phyloP scores from a whole-genome alignment of 2,329 filamentous ascomycete genomes.

The Cladophialophora carrionii region DNA sequence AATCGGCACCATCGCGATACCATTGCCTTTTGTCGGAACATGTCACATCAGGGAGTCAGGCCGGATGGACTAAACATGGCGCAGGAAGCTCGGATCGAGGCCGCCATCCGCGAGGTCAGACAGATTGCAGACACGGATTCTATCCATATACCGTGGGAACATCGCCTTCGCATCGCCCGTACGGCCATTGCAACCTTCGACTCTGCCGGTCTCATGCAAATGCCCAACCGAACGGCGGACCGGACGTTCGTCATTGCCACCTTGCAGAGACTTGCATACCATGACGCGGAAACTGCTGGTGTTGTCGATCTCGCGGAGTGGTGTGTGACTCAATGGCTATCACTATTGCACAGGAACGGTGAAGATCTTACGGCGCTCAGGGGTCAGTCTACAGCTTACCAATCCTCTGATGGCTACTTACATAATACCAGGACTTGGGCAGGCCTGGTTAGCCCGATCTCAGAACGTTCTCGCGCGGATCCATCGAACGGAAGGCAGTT shows the following conservation, averaged over 20 bases:
- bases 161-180: slow-evolving; percentile 22
- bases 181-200: slow-evolving; percentile 28
- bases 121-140: slow-evolving; percentile 22
- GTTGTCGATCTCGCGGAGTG: slow-evolving; percentile 54
- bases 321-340: slow-evolving; percentile 55
- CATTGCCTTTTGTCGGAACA: background rate
- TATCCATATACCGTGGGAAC: slow-evolving; percentile 22
- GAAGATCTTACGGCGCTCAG: slow-evolving; percentile 50
- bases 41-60: slow-evolving; percentile 16
- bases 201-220: slow-evolving; percentile 18
- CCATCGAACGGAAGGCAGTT: slow-evolving; percentile 47
- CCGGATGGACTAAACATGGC: slow-evolving; percentile 14
- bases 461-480: slow-evolving; percentile 56
- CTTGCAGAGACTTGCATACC: slow-evolving; percentile 55
- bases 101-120: slow-evolving; percentile 23
- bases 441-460: slow-evolving; percentile 57
- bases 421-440: slow-evolving; percentile 50
- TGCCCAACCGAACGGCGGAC: slow-evolving; percentile 20
- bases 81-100: slow-evolving; percentile 20
- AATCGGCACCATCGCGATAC: background rate
- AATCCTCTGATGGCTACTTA: slow-evolving; percentile 13
- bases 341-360: slow-evolving; percentile 51
- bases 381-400: slow-evolving; percentile 43
- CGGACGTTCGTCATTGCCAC: slow-evolving; percentile 26
- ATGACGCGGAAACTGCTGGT: slow-evolving; percentile 53